Evolutionary conservation across 2,329 filamentous ascomycete genomes (phyloP), one percentile per base, ranked within the genome.

Genomic region (Gnomoniopsis smithogilvyi): DNA sequence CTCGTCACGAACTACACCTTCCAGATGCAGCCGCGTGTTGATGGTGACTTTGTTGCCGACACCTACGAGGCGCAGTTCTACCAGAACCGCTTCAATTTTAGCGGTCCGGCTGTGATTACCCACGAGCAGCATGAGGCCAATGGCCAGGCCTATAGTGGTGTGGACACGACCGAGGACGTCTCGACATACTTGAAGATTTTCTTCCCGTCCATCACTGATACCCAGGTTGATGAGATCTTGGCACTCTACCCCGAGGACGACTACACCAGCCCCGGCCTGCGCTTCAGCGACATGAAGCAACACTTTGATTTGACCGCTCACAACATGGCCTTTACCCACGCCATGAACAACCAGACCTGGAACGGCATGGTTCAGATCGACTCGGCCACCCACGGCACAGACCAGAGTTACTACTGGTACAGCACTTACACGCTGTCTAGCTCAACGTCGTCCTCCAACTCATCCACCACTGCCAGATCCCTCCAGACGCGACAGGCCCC

Each of bases 71-170:
- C 71, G 3, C 67, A 70, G 56, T 64, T 74, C 38, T 74, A 74
- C 64, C 69, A 72, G 62, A 66, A 66, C 15, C 67, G 66, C 38
- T 73, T 73, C 65, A 73, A 72, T 62, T 74, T 72, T 63, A 65
- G 54, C 30, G 72, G 71, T 15, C 70, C 72, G 2, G 48, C 70
- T 1, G 69, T 74, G 19, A 72, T 74, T 55, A 68, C 64, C 14
- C 71, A 74, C 60, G 70, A 73, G 59, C 64, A 66, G 48, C 72
- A 73, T 58, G 71, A 74, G 63, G 65, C 66, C 36, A 74, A 73
- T 56, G 54, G 65, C 47, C 65, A 64, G 54, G 61, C 68, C 1
- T 72, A 64, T 30, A 54, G 60, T 1, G 70, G 72, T 8, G 67
- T 73, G 21, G 67, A 72, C 62, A 73, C 67, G 17, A 68, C 65